Percentiles rank a stretch among this genome's conserved stretches.
Conservation (phyloP, 73 alveolate species). For the Paramecium sonneborni region DNA sequence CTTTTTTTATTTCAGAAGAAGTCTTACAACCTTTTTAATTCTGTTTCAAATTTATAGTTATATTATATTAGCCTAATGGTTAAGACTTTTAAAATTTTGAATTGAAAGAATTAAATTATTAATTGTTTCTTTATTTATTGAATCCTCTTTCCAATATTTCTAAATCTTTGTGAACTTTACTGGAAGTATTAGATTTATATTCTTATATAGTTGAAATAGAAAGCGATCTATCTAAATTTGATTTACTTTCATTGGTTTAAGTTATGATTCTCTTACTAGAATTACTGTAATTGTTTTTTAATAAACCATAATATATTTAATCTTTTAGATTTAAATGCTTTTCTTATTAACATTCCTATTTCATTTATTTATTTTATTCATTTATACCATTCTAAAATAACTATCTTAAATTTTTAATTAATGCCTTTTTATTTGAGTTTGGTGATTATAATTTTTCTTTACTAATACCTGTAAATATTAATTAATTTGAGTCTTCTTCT, state of each 20-base stretch:
- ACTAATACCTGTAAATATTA: conserved; percentile 42
- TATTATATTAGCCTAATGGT: background rate
- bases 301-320: background rate
- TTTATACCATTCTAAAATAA: background rate
- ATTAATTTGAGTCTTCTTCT: background rate
- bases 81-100: background rate
- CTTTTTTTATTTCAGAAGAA: background rate
- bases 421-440: background rate
- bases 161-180: background rate
- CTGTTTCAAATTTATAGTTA: background rate
- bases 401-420: background rate
- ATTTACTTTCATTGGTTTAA: background rate
- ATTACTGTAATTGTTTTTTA: background rate
- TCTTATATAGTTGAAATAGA: background rate
- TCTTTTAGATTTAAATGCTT: background rate
- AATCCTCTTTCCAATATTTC: background rate
- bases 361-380: background rate
- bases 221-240: background rate
- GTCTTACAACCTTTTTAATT: background rate
- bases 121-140: background rate
- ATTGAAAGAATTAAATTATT: background rate
- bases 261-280: background rate
- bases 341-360: conserved; percentile 27
- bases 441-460: background rate
- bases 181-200: background rate